Base-by-base conservation (phyloP, 2,329 filamentous ascomycete genomes). In the Neofusicoccum kwambonambiense region DNA sequence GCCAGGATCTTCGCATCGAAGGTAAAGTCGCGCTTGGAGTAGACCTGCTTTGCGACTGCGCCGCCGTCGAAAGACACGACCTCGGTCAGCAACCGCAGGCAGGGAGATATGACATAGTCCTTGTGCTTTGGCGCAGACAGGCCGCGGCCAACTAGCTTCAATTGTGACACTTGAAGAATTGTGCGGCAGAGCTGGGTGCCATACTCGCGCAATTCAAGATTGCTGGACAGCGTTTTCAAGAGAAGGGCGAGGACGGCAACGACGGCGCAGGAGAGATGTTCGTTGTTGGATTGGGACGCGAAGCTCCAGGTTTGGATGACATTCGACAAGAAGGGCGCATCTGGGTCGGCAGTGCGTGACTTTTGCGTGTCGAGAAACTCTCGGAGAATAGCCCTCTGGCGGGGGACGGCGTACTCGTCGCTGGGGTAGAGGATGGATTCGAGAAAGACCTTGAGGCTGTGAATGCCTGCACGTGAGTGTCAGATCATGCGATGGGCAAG, bases 281-380 rank as follows among this genome's bases (percentile, higher is more conserved):
- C 93, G 70, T 93, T 90, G 73, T 91, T 92, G 69, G 87, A 87
- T 74, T 91, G 89, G 35, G 88, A 87, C 3, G 91, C 93, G 79
- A 91, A 93, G 54, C 87, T 88, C 94, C 94, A 98, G 66, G 89
- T 92, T 71, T 96, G 90, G 78, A 96, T 90, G 44, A 98, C 80
- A 71, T 97, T 92, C 2, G 85, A 80, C 35, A 98, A 85, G 70
- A 89, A 92, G 27, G 89, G 81, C 6, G 85, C 81, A 62, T 86
- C 82, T 42, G 87, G 86, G 37, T 81, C 80, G 17, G 76, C 73
- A 58, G 76, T 78, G 66, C 77, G 76, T 17, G 81, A 79, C 66
- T 81, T 83, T 72, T 88, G 84, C 50, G 82, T 80, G 50, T 87
- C 84, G 56, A 95, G 85, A 73, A 90, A 95, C 69, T 91, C 87